Conservation (phyloP, 148 eudicot genomes). For the Rhododendron griersonianum region DNA sequence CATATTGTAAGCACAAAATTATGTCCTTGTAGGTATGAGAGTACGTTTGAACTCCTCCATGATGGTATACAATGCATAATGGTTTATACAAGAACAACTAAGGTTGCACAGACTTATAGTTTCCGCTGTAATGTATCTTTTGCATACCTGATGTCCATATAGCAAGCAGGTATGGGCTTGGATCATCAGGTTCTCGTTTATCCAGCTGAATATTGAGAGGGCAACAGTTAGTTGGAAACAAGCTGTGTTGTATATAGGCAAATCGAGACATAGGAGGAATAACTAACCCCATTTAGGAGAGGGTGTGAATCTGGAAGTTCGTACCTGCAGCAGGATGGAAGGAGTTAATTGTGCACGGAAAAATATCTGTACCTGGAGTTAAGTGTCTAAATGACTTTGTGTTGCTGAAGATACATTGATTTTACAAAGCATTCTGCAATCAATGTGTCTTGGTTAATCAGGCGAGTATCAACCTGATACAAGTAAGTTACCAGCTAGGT, state of each 20-base stretch:
- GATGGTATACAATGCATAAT: neutral
- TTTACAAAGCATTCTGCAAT: neutral
- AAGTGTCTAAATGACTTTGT: neutral
- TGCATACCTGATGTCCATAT: slow-evolving; percentile 67
- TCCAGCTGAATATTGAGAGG: slow-evolving; percentile 40
- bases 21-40: neutral
- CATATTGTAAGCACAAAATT: neutral
- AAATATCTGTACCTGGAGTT: neutral
- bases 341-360: slow-evolving; percentile 8
- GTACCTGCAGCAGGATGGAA: slow-evolving; percentile 41
- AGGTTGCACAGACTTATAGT: neutral
- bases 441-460: neutral
- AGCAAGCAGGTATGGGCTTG: slow-evolving; percentile 71
- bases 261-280: neutral
- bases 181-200: slow-evolving; percentile 68
- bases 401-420: neutral
- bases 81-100: neutral
- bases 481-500: neutral
- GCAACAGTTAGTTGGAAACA: slow-evolving; percentile 9
- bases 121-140: neutral
- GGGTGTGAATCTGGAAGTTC: slow-evolving; percentile 69
- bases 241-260: neutral
- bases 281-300: slow-evolving; percentile 51
- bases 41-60: neutral
- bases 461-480: neutral